These are phyloP conservation scores for Ganoderma boninense DNA, from an alignment of 1,284 basidiomycete genomes.

Conservation along the genomic window DNA sequence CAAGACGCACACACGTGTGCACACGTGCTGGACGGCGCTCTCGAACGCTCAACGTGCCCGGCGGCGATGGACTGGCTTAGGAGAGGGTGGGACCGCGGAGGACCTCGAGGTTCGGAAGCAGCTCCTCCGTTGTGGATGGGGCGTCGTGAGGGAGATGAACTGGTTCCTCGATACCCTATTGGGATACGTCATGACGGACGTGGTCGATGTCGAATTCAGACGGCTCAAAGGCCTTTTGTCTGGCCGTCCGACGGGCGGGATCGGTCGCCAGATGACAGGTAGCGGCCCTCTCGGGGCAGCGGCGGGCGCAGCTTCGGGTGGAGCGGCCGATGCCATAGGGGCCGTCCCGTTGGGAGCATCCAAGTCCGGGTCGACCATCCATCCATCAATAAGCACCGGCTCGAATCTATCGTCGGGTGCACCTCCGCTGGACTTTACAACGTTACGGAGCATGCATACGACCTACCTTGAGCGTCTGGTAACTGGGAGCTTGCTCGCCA, in stretches of 20 bases:
- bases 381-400: conserved; percentile 35
- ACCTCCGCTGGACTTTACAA: conserved; percentile 80
- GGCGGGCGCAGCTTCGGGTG: not conserved
- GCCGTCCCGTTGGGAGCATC: conserved; percentile 20
- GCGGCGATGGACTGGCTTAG: conserved; percentile 84
- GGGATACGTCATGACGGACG: conserved; percentile 89
- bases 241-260: conserved; percentile 21
- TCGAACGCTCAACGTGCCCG: conserved; percentile 85
- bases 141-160: conserved; percentile 84
- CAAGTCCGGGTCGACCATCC: conserved; percentile 28
- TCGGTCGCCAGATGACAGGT: conserved; percentile 36
- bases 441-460: conserved; percentile 81
- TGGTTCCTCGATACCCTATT: conserved; percentile 90
- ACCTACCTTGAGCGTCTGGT: conserved; percentile 84
- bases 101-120: conserved; percentile 70
- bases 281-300: conserved; percentile 17
- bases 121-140: conserved; percentile 85
- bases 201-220: conserved; percentile 86
- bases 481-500: conserved; percentile 82
- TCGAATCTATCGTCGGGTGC: conserved; percentile 33
- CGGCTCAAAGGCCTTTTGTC: conserved; percentile 67
- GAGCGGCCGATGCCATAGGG: conserved; percentile 2
- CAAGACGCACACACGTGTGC: conserved; percentile 82
- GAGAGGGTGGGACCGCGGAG: conserved; percentile 83
- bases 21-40: conserved; percentile 84